Evolutionary conservation across 2,329 filamentous ascomycete species (phyloP), one percentile per base, ranked within the genome.

Genomic region (Byssothecium circinans): DNA sequence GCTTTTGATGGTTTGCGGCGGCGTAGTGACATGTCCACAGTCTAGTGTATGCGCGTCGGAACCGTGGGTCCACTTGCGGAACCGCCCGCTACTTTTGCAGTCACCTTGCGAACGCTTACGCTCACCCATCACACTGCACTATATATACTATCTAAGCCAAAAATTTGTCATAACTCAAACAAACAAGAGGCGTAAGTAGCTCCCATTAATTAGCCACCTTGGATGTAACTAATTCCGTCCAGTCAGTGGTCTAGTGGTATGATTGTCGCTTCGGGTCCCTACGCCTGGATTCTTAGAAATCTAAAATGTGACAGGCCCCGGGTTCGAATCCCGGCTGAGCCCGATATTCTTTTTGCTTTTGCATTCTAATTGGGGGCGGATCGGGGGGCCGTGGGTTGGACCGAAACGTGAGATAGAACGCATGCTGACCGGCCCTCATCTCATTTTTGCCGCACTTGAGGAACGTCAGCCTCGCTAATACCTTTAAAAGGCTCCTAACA

Each of bases 221-320:
- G 25, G 25, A 7, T 27, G 25, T 27, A 27, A 11, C 25, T 27
- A 11, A 34, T n/a, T n/a, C n/a, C n/a, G n/a, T n/a, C n/a, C n/a
- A n/a, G n/a, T n/a, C 45, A 43, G 50, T 59, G 60, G 60, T 64
- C 61, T 64, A 62, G 59, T 61, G 49, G 61, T 54, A 64, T 62
- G 59, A 64, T 62, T 62, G 56, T 57, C 55, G 59, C 59, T 62
- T 64, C 61, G 61, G 54, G 55, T 49, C 36, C 37, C n/a, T 35
- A 22, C 41, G 44, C 54, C 51, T 48, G 47, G 48, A 49, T 43
- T 42, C 33, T 32, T 18, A 23, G 45, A 36, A 35, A 42, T 8
- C 22, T 36, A 11, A 32, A 41, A 38, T 63, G 61, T 61, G 57
- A 57, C 56, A 62, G 61, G 58, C 52, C 60, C 60, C 58, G 60